Percentiles rank a stretch among this genome's conserved stretches.
These are phyloP conservation scores for Leccinum broughii DNA, from an alignment of 768 basidiomycete species.

Conservation along the genomic window DNA sequence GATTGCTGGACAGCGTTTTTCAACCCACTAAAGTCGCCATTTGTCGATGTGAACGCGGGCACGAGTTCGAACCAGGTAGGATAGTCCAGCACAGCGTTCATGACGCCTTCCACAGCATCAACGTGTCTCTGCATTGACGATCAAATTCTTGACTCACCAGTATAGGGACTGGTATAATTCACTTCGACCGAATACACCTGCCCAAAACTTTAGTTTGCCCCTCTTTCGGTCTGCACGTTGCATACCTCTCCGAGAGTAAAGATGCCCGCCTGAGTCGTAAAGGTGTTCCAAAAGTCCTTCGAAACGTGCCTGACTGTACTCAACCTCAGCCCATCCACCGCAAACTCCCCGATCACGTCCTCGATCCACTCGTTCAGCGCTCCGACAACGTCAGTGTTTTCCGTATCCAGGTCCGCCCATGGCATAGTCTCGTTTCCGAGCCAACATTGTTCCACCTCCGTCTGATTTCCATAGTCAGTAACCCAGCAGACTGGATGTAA, in stretches of 20 bases:
- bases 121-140: background rate
- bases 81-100: conserved; percentile 50
- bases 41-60: conserved; percentile 38
- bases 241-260: conserved; percentile 54
- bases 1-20: conserved; percentile 28
- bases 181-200: conserved; percentile 45
- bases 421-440: conserved; percentile 54
- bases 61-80: conserved; percentile 47
- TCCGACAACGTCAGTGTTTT: conserved; percentile 43
- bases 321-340: conserved; percentile 55
- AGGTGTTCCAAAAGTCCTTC: conserved; percentile 54
- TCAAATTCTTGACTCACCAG: conserved; percentile 32
- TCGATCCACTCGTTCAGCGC: conserved; percentile 50
- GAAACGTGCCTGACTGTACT: conserved; percentile 61
- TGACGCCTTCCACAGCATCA: conserved; percentile 33
- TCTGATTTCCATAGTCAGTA: conserved; percentile 46
- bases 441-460: conserved; percentile 58
- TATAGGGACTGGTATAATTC: conserved; percentile 41
- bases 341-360: conserved; percentile 46
- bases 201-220: conserved; percentile 5
- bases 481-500: conserved; percentile 45
- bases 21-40: conserved; percentile 36
- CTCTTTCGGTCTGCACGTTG: conserved; percentile 31
- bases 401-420: conserved; percentile 60
- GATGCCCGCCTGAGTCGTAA: conserved; percentile 47